Evolutionary conservation across 495 filamentous ascomycete genomes (phyloP).

Genomic region (Aspergillus sclerotiicarbonarius): DNA sequence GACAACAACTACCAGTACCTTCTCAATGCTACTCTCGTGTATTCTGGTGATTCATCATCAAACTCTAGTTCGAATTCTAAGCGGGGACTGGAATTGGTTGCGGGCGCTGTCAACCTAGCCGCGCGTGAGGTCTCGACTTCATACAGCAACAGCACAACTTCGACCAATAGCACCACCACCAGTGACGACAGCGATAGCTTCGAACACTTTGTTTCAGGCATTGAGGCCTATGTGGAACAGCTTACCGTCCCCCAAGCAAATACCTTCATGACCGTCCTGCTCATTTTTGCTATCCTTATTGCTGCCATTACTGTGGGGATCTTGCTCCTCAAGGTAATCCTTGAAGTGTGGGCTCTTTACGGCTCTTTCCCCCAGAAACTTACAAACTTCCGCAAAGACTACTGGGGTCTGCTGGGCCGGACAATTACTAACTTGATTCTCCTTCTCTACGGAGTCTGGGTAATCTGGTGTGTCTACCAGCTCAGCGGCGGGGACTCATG

Average conservation of each 20-base stretch:
- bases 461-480: slow-evolving; percentile 93
- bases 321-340: slow-evolving; percentile 83
- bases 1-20: slow-evolving; percentile 73
- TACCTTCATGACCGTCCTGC: slow-evolving; percentile 92
- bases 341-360: slow-evolving; percentile 89
- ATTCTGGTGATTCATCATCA: slow-evolving; percentile 47
- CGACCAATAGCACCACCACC: slow-evolving; percentile 21
- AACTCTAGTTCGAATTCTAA: slow-evolving; percentile 45
- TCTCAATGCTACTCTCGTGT: slow-evolving; percentile 68
- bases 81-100: slow-evolving; percentile 52
- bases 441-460: slow-evolving; percentile 91
- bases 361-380: slow-evolving; percentile 81
- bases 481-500: slow-evolving; percentile 93
- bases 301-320: slow-evolving; percentile 83
- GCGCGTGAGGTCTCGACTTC: slow-evolving; percentile 52
- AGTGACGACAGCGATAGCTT: slow-evolving; percentile 31
- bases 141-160: slow-evolving; percentile 32
- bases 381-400: slow-evolving; percentile 85
- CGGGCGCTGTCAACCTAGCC: slow-evolving; percentile 45
- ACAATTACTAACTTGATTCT: slow-evolving; percentile 91
- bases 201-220: slow-evolving; percentile 58
- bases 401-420: slow-evolving; percentile 86
- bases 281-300: slow-evolving; percentile 85
- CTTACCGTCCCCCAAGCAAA: slow-evolving; percentile 82
- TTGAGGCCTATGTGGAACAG: slow-evolving; percentile 73